A percentile compares a stretch with the other conserved stretches of the same genome.
These are phyloP conservation scores for Wallacemonas rigidus DNA, from an alignment of 208 protist species.

Conservation along the genomic window DNA sequence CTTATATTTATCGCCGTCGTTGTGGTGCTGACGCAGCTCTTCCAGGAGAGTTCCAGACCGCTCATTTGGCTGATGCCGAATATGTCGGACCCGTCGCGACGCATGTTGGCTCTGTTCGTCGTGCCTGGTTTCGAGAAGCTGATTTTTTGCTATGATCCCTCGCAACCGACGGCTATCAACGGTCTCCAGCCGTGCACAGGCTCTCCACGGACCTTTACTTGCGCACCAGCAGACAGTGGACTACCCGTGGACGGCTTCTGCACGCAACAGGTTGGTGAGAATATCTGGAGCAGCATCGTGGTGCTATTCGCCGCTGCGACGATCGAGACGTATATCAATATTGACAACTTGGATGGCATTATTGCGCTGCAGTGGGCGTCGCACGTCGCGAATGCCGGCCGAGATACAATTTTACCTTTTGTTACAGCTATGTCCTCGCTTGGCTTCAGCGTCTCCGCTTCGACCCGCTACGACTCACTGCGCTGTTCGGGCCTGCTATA, in stretches of 20 bases:
- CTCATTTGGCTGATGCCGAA: background rate
- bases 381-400: slow-evolving; percentile 31
- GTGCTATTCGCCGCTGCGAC: slow-evolving; percentile 29
- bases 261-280: background rate
- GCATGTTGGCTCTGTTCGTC: background rate
- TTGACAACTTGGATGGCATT: slow-evolving; percentile 53
- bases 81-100: background rate
- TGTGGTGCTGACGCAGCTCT: slow-evolving; percentile 11
- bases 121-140: background rate
- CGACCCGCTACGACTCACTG: slow-evolving; percentile 56
- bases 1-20: slow-evolving; percentile 14
- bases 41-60: background rate
- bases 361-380: slow-evolving; percentile 71
- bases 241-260: slow-evolving; percentile 7
- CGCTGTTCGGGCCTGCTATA: slow-evolving; percentile 50
- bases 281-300: slow-evolving; percentile 15
- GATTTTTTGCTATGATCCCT: slow-evolving; percentile 9
- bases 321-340: slow-evolving; percentile 22
- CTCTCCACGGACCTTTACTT: background rate
- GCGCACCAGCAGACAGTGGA: background rate
- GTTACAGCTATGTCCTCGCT: slow-evolving; percentile 31
- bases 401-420: slow-evolving; percentile 22
- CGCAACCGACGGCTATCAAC: background rate
- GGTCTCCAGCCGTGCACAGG: background rate
- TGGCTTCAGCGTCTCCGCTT: slow-evolving; percentile 36